Evolutionary conservation across 805 yeast genomes (phyloP), one percentile per base, ranked within the genome.

Genomic region (Zygotorulaspora florentina): DNA sequence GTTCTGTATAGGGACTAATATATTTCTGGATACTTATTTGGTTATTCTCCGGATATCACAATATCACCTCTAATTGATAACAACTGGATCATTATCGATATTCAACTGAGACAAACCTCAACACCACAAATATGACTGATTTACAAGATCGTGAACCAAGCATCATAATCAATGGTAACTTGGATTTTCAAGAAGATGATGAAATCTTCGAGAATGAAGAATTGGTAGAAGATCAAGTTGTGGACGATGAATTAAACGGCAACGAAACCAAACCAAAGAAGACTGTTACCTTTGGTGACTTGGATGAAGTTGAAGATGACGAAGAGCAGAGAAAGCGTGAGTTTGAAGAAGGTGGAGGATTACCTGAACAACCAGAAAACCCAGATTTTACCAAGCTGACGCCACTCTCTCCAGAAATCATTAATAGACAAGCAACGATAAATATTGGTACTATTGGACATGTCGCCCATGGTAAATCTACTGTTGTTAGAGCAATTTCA

Each of bases 341-440:
- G 67, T 90, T 93, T 59, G 95, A 87, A 75, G 98, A 88, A 69
- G 96, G 98, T 67, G 98, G 98, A 48, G 99, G 99, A 43, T 78
- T 93, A 48, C 99, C 99, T 45, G 96, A 86, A 67, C 99, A 93
- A 71, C 96, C 96, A 47, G 84, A 77, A 33, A 74, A 87, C 70
- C 95, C 95, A 47, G 96, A 90, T 65, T 85, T 91, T 61, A 55
- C 85, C 34, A 65, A 72, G 55, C 72, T 93, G 71, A 87, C 91
- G 39, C 97, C 99, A 28, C 73, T 87, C 52, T 84, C 95, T 7
- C 93, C 96, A 44, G 99, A 90, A 64, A 95, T 93, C 65, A 93
- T 93, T 72, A 87, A 87, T 69, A 86, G 99, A 79, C 99, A 93
- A 74, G 99, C 99, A 52, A 93, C 99, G 40, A 88, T 93, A 66